Conservation (phyloP, 345 rosid species). For the Erodium maritimum region DNA sequence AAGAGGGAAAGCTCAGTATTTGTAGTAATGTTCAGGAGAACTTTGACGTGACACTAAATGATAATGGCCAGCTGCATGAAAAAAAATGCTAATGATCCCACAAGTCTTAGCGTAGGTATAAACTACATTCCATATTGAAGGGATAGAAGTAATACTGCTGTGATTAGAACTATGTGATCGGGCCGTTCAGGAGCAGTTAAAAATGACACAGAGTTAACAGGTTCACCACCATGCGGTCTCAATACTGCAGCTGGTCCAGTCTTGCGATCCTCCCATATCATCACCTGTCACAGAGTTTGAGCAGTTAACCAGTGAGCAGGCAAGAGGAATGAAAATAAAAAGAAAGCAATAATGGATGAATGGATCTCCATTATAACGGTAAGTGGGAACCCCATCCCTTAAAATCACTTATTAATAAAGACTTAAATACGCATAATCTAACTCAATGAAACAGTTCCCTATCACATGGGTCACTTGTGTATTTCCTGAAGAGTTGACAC, state of each 20-base stretch:
- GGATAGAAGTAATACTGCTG: slow-evolving; percentile 35
- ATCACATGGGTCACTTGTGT: neutral
- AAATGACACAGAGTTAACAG: slow-evolving; percentile 55
- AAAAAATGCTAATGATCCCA: neutral
- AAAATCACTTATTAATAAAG: too few species aligned
- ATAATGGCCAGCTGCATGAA: neutral
- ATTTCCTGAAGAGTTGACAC: neutral
- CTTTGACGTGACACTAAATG: neutral
- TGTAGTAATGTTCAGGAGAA: neutral
- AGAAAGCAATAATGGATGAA: neutral
- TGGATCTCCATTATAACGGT: neutral
- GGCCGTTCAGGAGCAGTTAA: slow-evolving; percentile 50
- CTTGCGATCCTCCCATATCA: slow-evolving; percentile 68
- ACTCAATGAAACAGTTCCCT: neutral
- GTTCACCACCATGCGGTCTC: slow-evolving; percentile 57
- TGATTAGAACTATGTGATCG: slow-evolving; percentile 58
- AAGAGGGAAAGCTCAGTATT: neutral
- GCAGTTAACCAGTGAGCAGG: slow-evolving; percentile 4
- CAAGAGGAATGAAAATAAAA: neutral
- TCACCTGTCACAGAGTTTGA: slow-evolving; percentile 33
- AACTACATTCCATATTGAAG: neutral
- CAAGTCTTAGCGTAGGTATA: neutral
- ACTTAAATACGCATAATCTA: neutral
- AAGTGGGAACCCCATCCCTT: neutral
- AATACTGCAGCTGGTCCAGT: slow-evolving; percentile 40